Percentiles rank a stretch among this genome's conserved stretches.
Evolutionary conservation across 768 basidiomycete species (phyloP).

Genomic region (Xerocomellus dryophilus): DNA sequence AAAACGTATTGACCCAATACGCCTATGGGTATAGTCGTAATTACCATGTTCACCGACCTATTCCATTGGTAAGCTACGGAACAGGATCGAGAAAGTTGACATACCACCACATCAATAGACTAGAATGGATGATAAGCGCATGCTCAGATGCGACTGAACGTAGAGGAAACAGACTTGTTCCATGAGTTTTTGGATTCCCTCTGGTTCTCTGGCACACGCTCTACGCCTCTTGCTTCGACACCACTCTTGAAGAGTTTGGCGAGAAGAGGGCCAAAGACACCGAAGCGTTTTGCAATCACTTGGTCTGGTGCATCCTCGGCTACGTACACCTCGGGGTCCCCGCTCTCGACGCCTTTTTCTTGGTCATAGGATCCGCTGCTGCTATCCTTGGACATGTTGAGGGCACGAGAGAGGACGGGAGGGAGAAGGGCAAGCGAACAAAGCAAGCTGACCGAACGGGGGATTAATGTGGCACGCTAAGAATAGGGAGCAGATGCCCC

Average conservation of each 20-base stretch:
- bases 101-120: slow-evolving; percentile 47
- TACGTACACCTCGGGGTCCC: background rate
- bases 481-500: too few species aligned
- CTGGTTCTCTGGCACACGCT: slow-evolving; percentile 51
- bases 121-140: slow-evolving; percentile 11
- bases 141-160: background rate
- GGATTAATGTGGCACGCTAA: too few species aligned
- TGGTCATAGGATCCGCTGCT: slow-evolving; percentile 8
- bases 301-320: slow-evolving; percentile 29
- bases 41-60: slow-evolving; percentile 48
- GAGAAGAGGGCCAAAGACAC: slow-evolving; percentile 31
- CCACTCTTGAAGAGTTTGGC: slow-evolving; percentile 44
- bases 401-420: background rate
- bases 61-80: background rate
- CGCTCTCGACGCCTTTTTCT: slow-evolving; percentile 14
- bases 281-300: slow-evolving; percentile 31
- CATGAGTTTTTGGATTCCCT: slow-evolving; percentile 42
- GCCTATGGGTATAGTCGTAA: slow-evolving; percentile 50
- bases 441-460: too few species aligned
- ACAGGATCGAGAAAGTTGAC: background rate
- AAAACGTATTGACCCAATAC: slow-evolving; percentile 48
- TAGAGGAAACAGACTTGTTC: slow-evolving; percentile 37
- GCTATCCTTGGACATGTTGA: slow-evolving; percentile 6
- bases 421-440: too few species aligned
- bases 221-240: slow-evolving; percentile 54